Conservation (phyloP, 2,329 filamentous ascomycete genomes). For the Ceratocystis albifundus region DNA sequence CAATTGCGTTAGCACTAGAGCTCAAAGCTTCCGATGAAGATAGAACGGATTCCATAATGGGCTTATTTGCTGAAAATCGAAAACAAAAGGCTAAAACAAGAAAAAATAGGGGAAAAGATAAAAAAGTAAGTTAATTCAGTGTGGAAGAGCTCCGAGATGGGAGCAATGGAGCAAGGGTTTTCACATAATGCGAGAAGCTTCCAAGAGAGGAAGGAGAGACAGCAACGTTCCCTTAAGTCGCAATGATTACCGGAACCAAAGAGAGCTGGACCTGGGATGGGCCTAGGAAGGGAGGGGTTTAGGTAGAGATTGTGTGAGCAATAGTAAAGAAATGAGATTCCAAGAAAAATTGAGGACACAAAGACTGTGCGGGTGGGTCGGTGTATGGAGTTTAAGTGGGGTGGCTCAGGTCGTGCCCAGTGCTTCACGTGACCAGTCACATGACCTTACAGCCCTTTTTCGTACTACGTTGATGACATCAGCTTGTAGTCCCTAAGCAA, state of each 20-base stretch:
- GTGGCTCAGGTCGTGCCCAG: not conserved
- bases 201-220: conserved; percentile 13
- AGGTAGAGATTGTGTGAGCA: not conserved
- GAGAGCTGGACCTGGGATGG: not conserved
- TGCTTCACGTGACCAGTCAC: conserved; percentile 11
- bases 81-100: not conserved
- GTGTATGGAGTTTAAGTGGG: conserved; percentile 14
- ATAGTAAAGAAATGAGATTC: not conserved
- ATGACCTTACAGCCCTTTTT: conserved; percentile 9
- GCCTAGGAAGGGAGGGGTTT: not conserved
- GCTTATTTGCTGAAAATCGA: not conserved
- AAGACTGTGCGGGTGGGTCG: conserved; percentile 22
- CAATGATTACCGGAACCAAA: conserved; percentile 11
- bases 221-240: not conserved
- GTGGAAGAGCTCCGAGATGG: conserved; percentile 19
- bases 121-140: not conserved
- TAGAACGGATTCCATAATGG: conserved; percentile 3
- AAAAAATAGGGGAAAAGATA: not conserved
- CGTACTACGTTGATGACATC: conserved; percentile 8
- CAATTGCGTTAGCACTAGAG: conserved; percentile 6
- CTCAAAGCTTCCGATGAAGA: not conserved
- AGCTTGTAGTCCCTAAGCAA: not conserved
- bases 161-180: conserved; percentile 17
- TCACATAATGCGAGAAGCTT: conserved; percentile 21
- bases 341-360: conserved; percentile 8